phyloP scores from a whole-genome alignment of 371 early-diverging fungal species.

The Smittium culicis region DNA sequence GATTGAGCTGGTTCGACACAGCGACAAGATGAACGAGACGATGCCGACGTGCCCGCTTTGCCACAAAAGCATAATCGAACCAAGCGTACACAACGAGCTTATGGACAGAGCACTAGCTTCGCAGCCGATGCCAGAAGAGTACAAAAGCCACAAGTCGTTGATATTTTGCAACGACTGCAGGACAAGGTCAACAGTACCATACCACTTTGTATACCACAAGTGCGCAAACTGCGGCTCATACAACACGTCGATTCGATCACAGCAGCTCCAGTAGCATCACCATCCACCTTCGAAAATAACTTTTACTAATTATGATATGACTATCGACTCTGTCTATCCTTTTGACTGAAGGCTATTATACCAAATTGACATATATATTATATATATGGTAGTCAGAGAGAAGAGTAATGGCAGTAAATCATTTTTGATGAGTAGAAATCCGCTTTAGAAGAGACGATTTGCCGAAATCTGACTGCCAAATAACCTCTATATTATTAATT shows the following conservation, averaged over 20 bases:
- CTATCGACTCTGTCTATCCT: too few species aligned
- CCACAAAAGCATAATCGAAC: conserved; percentile 79
- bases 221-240: conserved; percentile 75
- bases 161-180: conserved; percentile 96
- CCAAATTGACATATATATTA: too few species aligned
- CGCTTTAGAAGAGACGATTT: too few species aligned
- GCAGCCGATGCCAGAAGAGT: conserved; percentile 85
- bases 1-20: conserved; percentile 62
- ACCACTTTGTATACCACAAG: conserved; percentile 92
- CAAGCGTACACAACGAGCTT: conserved; percentile 61
- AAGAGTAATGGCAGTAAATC: too few species aligned
- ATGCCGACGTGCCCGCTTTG: conserved; percentile 92
- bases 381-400: too few species aligned
- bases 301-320: too few species aligned
- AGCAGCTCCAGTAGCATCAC: too few species aligned
- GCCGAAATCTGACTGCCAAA: too few species aligned
- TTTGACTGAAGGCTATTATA: too few species aligned
- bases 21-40: conserved; percentile 15
- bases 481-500: too few species aligned
- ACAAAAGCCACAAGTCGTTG: conserved; percentile 45
- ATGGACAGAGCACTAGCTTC: conserved; percentile 68
- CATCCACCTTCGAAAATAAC: too few species aligned
- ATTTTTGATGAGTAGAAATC: too few species aligned
- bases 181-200: conserved; percentile 57
- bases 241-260: conserved; percentile 46